Evolutionary conservation across 169 alveolate species (phyloP), one percentile per base, ranked within the genome.

Genomic region (Plasmodium berghei): DNA sequence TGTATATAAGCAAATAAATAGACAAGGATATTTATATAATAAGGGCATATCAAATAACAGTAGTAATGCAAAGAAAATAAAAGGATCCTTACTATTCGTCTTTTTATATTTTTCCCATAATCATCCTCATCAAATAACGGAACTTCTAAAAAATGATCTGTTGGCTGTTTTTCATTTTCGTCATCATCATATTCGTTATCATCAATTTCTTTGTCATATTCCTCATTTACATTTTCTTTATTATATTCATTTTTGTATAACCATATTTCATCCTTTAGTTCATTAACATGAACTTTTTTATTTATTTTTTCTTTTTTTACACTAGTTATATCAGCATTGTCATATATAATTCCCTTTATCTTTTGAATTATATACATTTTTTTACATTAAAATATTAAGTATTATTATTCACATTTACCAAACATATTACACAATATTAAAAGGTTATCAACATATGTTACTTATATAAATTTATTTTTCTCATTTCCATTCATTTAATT

Each of bases 71-170:
- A 74, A 49, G 9, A 18, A 48, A 62, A 24, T 26, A 48, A 67
- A 67, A 4, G 22, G 48, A 67, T 42, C 22, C 22, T 80, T 67
- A 80, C 90, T 75, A 86, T 58, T 14, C 61, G 58, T 20, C 62
- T 86, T 70, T 86, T 71, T 62, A 86, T 71, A 24, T 42, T 48
- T 24, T 54, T 72, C 18, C 87, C 91, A 70, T 54, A 24, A 6
- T 86, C 73, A 63, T 86, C 91, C 59, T 86, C 91, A 70, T 86
- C 91, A 64, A 86, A 86, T 49, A 86, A 63, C 10, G 91, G 91
- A 12, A 86, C 91, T 72, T 86, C 91, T 46, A 86, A 71, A 70
- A 86, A 86, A 71, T 86, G 91, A 4, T 69, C 77, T 24, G 58
- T 71, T 80, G 24, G 34, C 59, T 80, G 66, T 54, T 34, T 71